Conservation (phyloP, 1,139 yeast genomes). For the Kurtzmaniella quercitrusa region DNA sequence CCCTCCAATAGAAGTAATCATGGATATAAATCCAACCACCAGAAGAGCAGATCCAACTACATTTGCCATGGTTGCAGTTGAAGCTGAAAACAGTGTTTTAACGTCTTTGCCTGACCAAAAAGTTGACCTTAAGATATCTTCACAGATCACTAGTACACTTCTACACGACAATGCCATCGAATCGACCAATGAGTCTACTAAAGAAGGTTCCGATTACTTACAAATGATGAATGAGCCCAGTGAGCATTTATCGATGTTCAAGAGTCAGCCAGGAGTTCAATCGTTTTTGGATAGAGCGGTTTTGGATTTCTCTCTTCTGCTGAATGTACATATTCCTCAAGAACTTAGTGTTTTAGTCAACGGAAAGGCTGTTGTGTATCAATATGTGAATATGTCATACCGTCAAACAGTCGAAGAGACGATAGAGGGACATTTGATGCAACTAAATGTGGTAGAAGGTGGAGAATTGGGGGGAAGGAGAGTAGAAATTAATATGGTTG, state of each 20-base stretch:
- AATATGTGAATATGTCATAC: constrained; percentile 38
- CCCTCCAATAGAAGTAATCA: constrained; percentile 57
- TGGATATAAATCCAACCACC: constrained; percentile 33
- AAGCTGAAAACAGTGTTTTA: constrained; percentile 40
- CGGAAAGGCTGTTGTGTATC: constrained; percentile 36
- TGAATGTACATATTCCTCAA: constrained; percentile 30
- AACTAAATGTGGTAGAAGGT: constrained; percentile 50
- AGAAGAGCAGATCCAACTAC: constrained; percentile 38
- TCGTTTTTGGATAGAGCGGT: constrained; percentile 34
- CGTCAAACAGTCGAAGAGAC: constrained; percentile 44
- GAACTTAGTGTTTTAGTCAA: constrained; percentile 32
- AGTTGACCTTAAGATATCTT: constrained; percentile 45
- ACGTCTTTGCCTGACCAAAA: constrained; percentile 37
- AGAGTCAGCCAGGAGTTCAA: constrained; percentile 45
- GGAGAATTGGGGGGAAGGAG: constrained; percentile 53
- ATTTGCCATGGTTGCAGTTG: constrained; percentile 42
- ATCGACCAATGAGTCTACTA: background rate
- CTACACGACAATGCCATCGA: constrained; percentile 4
- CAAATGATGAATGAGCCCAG: constrained; percentile 26
- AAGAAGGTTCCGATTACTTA: background rate
- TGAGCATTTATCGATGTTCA: constrained; percentile 25
- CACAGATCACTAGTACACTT: constrained; percentile 36
- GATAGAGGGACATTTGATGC: constrained; percentile 32
- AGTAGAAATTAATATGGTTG: constrained; percentile 44
- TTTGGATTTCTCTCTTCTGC: constrained; percentile 29